phyloP scores from a whole-genome alignment of 2,329 filamentous ascomycete species.

The Falciphora oryzae region DNA sequence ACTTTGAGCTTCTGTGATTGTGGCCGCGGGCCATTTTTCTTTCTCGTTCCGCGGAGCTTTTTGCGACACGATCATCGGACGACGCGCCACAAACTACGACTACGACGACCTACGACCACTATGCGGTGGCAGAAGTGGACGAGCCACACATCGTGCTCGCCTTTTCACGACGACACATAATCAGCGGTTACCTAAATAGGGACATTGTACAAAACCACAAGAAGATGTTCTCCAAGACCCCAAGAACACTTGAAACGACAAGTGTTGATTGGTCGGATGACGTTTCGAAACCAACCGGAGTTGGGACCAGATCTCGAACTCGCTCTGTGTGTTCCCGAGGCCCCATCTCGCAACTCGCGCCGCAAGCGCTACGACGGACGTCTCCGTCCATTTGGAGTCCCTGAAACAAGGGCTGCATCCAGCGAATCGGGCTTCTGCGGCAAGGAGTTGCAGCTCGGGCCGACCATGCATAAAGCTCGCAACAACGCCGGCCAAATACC shows the following conservation, averaged over 20 bases:
- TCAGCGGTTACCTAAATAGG: not conserved
- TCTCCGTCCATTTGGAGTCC: not conserved
- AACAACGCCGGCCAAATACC: not conserved
- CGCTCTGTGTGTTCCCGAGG: not conserved
- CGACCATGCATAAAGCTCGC: not conserved
- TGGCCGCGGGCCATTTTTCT: not conserved
- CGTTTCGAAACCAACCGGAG: not conserved
- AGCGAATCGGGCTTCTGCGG: not conserved
- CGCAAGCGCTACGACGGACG: not conserved
- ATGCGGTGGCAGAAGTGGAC: not conserved
- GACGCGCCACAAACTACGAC: not conserved
- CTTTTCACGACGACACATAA: not conserved
- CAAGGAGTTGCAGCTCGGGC: not conserved
- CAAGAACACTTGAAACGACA: not conserved
- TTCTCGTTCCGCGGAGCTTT: not conserved
- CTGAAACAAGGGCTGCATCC: not conserved
- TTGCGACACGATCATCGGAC: too few species aligned
- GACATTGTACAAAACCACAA: not conserved
- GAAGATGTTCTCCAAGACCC: not conserved
- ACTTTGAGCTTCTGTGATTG: conserved; percentile 78
- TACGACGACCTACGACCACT: too few species aligned
- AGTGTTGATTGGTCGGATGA: not conserved
- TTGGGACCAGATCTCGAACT: not conserved
- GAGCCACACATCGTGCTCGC: not conserved
- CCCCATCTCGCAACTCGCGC: not conserved